Conservation (phyloP, 441 rosid species). For the Erodium chrysanthum region DNA sequence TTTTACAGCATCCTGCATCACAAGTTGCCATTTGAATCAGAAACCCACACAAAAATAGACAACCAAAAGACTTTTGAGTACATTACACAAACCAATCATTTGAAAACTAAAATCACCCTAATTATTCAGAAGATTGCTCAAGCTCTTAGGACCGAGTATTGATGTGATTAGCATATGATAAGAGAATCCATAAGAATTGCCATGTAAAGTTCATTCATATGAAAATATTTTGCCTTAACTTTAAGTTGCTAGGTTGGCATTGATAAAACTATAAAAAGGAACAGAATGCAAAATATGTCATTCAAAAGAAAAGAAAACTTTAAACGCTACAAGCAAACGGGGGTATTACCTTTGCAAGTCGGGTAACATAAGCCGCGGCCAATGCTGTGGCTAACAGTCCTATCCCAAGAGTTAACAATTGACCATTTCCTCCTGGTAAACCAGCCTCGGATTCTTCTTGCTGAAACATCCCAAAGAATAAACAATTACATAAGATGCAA, state of each 20-base stretch:
- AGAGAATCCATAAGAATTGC: not conserved
- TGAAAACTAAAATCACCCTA: not conserved
- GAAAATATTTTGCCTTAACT: not conserved
- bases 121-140: not conserved
- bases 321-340: not conserved
- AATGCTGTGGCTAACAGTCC: conserved; percentile 73
- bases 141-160: not conserved
- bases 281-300: not conserved
- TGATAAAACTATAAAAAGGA: not conserved
- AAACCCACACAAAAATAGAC: not conserved
- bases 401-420: conserved; percentile 64
- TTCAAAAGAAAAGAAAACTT: not conserved
- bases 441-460: conserved; percentile 80
- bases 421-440: conserved; percentile 64
- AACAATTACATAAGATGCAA: not conserved
- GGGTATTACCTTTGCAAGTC: conserved; percentile 68
- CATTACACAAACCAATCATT: not conserved
- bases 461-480: conserved; percentile 32
- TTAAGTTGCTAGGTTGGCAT: not conserved
- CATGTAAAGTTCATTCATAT: not conserved
- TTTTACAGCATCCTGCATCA: conserved; percentile 7
- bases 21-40: not conserved
- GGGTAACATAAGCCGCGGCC: conserved; percentile 77
- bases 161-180: not conserved
- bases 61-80: not conserved